A percentile compares a stretch with the other conserved stretches of the same genome.
phyloP scores from a whole-genome alignment of 495 filamentous ascomycete genomes.

The Beverwykella pulmonaria region DNA sequence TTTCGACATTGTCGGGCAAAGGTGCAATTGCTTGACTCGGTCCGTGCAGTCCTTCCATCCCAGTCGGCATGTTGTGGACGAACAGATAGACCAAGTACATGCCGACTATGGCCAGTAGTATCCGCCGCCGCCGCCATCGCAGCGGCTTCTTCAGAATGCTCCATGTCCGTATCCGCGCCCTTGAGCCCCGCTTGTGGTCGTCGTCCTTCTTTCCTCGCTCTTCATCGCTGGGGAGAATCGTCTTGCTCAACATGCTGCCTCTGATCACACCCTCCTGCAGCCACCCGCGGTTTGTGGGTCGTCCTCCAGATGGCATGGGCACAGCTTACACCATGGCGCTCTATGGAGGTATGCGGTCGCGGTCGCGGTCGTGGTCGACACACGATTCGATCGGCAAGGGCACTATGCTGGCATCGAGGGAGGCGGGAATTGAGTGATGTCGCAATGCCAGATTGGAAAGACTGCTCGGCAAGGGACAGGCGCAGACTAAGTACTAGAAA shows the following conservation, averaged over 20 bases:
- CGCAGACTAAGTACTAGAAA: neutral
- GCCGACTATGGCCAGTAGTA: conserved; percentile 49
- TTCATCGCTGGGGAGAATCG: conserved; percentile 59
- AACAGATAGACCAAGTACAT: conserved; percentile 49
- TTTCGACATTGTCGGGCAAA: conserved; percentile 20
- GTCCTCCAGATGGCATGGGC: conserved; percentile 18
- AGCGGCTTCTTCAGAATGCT: conserved; percentile 44
- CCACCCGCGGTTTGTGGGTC: conserved; percentile 24
- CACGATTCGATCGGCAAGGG: conserved; percentile 6
- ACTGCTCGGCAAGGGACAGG: neutral
- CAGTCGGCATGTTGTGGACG: conserved; percentile 34
- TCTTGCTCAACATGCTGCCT: conserved; percentile 44
- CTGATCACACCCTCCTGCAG: conserved; percentile 27
- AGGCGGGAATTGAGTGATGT: neutral
- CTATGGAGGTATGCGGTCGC: conserved; percentile 6
- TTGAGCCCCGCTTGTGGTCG: conserved; percentile 55
- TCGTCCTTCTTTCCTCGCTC: conserved; percentile 73
- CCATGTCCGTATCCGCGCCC: conserved; percentile 31
- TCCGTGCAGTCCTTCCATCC: conserved; percentile 8
- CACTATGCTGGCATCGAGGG: neutral
- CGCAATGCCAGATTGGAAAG: neutral
- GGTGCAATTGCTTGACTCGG: neutral
- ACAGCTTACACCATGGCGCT: conserved; percentile 24
- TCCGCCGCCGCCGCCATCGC: conserved; percentile 49
- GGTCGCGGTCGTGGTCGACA: conserved; percentile 19